These are phyloP conservation scores for Schizochytrium sp. DNA, from an alignment of 108 stramenopile species.

Conservation along the genomic window DNA sequence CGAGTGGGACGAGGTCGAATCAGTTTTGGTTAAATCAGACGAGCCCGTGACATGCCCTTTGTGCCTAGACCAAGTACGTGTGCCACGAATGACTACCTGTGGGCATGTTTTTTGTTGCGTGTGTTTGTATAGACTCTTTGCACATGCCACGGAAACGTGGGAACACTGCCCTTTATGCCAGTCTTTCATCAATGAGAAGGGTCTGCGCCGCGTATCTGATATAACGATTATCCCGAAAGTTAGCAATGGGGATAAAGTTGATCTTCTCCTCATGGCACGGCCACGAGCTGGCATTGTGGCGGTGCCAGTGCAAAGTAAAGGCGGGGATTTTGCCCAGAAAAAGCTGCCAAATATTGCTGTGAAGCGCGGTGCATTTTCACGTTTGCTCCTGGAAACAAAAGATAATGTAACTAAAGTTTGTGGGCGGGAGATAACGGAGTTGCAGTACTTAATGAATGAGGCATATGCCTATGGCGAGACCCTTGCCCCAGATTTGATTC, in stretches of 20 bases:
- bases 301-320: neutral
- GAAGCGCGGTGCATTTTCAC: neutral
- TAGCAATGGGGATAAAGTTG: neutral
- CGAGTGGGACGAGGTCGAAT: conserved; percentile 60
- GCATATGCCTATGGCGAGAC: conserved; percentile 9
- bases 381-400: neutral
- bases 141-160: neutral
- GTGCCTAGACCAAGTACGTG: conserved; percentile 50
- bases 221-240: conserved; percentile 20
- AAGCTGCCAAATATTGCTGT: neutral
- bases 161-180: conserved; percentile 37
- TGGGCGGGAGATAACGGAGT: neutral
- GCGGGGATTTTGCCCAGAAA: neutral
- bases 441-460: conserved; percentile 23
- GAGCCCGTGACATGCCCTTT: conserved; percentile 21
- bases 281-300: neutral
- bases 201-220: conserved; percentile 2
- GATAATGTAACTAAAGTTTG: neutral
- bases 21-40: conserved; percentile 43
- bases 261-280: neutral
- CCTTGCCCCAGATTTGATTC: neutral
- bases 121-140: conserved; percentile 27
- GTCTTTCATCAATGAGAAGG: conserved; percentile 26
- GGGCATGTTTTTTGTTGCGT: conserved; percentile 42
- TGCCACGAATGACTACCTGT: conserved; percentile 34